Evolutionary conservation across 495 filamentous ascomycete species (phyloP).

Genomic region (Trichoderma erinaceum): DNA sequence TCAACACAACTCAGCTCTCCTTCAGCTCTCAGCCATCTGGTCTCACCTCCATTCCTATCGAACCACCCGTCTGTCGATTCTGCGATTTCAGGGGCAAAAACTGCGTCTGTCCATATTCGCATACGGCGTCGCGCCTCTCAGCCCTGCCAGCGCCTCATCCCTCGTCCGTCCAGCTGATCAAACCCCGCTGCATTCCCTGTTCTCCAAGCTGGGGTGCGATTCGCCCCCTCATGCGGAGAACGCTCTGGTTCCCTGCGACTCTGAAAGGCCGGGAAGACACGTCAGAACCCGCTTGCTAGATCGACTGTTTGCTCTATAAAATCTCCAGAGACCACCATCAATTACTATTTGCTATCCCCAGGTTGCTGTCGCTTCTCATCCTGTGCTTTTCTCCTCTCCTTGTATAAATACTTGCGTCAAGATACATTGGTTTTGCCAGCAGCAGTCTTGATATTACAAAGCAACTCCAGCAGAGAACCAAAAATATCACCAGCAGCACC

Average conservation of each 20-base stretch:
- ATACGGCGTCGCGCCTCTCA: not conserved
- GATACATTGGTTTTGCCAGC: not conserved
- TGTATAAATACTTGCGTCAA: no score
- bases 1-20: not conserved
- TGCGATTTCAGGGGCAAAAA: not conserved
- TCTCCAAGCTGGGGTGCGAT: not conserved
- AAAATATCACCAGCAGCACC: not conserved
- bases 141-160: not conserved
- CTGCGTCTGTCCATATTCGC: not conserved
- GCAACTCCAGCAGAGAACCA: not conserved
- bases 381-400: no score
- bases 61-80: slow-evolving; percentile 10
- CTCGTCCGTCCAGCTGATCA: slow-evolving; percentile 1
- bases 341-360: not conserved
- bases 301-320: not conserved
- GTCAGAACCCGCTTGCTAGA: not conserved
- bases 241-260: not conserved
- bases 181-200: slow-evolving; percentile 4
- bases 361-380: not conserved
- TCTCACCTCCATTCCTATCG: not conserved
- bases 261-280: not conserved
- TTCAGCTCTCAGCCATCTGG: not conserved
- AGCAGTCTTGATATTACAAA: not conserved
- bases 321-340: not conserved
- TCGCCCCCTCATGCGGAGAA: slow-evolving; percentile 12